A percentile compares a stretch with the other conserved stretches of the same genome.
Evolutionary conservation across 1,284 basidiomycete genomes (phyloP).

Genomic region (Wallemia mellicola): DNA sequence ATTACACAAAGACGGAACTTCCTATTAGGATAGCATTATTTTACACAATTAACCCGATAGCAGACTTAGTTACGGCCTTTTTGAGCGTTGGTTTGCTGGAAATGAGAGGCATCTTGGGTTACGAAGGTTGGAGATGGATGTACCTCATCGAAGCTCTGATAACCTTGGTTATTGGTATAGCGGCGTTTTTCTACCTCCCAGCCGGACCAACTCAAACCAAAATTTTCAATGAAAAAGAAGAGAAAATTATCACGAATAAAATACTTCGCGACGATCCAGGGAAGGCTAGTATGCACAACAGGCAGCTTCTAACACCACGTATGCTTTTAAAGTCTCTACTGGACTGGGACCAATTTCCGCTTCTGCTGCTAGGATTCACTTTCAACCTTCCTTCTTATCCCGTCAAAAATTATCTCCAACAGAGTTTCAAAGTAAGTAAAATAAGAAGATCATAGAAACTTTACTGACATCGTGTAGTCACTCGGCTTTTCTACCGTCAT

Average conservation of each 20-base stretch:
- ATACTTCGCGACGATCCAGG: conserved; percentile 36
- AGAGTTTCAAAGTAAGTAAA: conserved; percentile 19
- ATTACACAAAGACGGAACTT: conserved; percentile 28
- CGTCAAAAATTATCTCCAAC: conserved; percentile 27
- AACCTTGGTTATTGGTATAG: conserved; percentile 27
- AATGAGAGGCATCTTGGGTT: conserved; percentile 26
- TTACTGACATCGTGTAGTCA: conserved; percentile 10
- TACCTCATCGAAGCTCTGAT: conserved; percentile 18
- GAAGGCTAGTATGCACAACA: conserved; percentile 45
- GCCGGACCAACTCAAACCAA: conserved; percentile 35
- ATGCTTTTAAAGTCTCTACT: conserved; percentile 26
- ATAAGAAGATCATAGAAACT: neutral
- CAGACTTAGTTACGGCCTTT: neutral
- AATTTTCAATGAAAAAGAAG: conserved; percentile 15
- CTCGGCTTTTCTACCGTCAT: conserved; percentile 31
- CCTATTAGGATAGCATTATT: conserved; percentile 34
- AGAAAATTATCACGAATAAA: conserved; percentile 26
- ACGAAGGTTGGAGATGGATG: conserved; percentile 19
- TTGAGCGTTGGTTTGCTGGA: conserved; percentile 13
- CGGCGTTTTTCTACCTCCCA: conserved; percentile 36
- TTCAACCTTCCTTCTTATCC: conserved; percentile 20
- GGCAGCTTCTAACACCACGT: conserved; percentile 28
- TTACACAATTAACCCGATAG: conserved; percentile 28
- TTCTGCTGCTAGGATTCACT: conserved; percentile 9
- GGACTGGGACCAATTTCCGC: conserved; percentile 28